phyloP scores from a whole-genome alignment of 306 rosid genomes.

The Lathyrus aphaca region DNA sequence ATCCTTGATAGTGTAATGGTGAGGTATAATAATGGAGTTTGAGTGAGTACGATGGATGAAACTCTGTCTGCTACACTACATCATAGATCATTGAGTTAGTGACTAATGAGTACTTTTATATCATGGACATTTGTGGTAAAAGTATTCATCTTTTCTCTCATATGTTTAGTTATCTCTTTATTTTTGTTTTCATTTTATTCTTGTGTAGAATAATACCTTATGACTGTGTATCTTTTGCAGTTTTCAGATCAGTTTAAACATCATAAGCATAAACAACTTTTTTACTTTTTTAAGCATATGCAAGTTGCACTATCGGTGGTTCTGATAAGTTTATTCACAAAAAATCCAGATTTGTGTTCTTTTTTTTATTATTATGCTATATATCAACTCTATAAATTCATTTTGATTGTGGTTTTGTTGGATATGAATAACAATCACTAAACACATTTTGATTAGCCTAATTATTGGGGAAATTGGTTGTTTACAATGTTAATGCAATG shows the following conservation, averaged over 20 bases:
- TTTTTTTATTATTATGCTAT: not conserved
- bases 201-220: not conserved
- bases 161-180: not conserved
- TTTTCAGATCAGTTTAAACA: not conserved
- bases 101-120: constrained; percentile 30
- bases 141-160: not conserved
- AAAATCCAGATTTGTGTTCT: not conserved
- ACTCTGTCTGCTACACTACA: constrained; percentile 31
- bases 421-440: too few relatives aligned
- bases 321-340: not conserved
- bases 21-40: constrained; percentile 41
- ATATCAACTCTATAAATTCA: not conserved
- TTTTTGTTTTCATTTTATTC: too few relatives aligned
- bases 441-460: too few relatives aligned
- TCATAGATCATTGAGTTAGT: constrained; percentile 12
- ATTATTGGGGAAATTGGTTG: too few relatives aligned
- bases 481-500: too few relatives aligned
- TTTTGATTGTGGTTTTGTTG: too few relatives aligned
- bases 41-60: constrained; percentile 36
- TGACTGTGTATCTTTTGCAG: not conserved
- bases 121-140: constrained; percentile 34
- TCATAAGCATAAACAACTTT: not conserved
- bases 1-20: constrained; percentile 37
- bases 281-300: not conserved
- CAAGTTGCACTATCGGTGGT: constrained; percentile 1